phyloP scores from a whole-genome alignment of 257 asterid species.

The Ajuga chamaepitys region DNA sequence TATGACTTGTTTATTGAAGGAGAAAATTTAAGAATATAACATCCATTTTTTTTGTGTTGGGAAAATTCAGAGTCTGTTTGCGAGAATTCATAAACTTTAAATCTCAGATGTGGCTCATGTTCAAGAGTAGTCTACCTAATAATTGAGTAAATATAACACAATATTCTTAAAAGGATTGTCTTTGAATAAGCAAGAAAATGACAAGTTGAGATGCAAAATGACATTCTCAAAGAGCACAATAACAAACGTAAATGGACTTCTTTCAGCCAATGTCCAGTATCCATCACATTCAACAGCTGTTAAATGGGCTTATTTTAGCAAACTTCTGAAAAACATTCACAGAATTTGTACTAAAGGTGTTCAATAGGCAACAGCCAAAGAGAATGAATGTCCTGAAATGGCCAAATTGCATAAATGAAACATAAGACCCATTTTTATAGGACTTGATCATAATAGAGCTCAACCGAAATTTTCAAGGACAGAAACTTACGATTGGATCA shows the following conservation, averaged over 20 bases:
- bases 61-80: background rate
- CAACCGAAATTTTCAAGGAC: background rate
- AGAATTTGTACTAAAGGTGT: background rate
- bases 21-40: background rate
- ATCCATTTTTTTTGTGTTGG: no score
- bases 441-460: background rate
- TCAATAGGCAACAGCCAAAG: background rate
- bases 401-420: background rate
- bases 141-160: background rate
- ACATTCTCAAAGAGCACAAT: background rate
- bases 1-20: background rate
- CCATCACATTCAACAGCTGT: background rate
- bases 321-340: background rate
- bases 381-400: background rate
- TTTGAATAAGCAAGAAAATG: background rate
- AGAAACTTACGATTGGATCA: constrained; percentile 75
- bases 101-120: background rate
- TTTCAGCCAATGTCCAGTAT: constrained; percentile 4
- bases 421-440: background rate
- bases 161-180: background rate
- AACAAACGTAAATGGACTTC: background rate
- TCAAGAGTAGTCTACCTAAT: background rate
- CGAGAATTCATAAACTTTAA: background rate
- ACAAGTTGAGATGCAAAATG: background rate
- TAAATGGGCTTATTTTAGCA: background rate